A percentile compares a stretch with the other conserved stretches of the same genome.
Evolutionary conservation across 306 rosid species (phyloP).

Genomic region (Gleditsia sinensis): DNA sequence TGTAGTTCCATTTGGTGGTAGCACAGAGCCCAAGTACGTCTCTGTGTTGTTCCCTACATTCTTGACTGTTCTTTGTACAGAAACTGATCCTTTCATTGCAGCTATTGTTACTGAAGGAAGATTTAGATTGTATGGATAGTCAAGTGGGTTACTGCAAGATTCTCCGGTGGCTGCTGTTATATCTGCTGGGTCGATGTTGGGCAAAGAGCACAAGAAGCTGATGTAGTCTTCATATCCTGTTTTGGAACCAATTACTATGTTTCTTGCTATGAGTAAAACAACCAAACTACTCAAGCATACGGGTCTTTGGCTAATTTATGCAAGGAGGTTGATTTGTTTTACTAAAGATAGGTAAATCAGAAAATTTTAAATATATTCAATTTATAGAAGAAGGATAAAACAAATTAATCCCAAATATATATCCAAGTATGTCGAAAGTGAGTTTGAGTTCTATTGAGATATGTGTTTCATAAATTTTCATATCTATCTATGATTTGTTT

Average conservation of each 20-base stretch:
- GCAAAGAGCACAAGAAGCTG: constrained; percentile 80
- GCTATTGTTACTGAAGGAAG: constrained; percentile 82
- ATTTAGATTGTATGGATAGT: constrained; percentile 75
- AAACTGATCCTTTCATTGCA: constrained; percentile 49
- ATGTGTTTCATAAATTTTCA: too few relatives aligned
- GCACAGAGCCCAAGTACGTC: constrained; percentile 59
- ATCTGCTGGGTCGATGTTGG: constrained; percentile 43
- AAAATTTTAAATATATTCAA: too few relatives aligned
- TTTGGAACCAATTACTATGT: constrained; percentile 14
- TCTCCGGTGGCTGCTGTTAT: constrained; percentile 56
- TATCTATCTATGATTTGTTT: too few relatives aligned
- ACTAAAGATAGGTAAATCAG: too few relatives aligned
- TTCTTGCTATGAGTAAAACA: not conserved
- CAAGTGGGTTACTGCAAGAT: constrained; percentile 49
- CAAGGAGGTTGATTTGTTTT: too few relatives aligned
- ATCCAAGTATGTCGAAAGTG: too few relatives aligned
- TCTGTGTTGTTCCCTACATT: constrained; percentile 66
- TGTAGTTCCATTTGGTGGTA: constrained; percentile 75
- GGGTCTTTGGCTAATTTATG: not conserved
- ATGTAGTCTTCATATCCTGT: constrained; percentile 70
- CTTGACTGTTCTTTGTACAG: constrained; percentile 55
- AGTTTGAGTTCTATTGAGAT: too few relatives aligned
- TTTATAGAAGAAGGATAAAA: too few relatives aligned
- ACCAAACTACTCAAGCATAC: constrained; percentile 8
- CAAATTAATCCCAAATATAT: too few relatives aligned